Evolutionary conservation across 257 asterid species (phyloP).

Genomic region (Linaria vulgaris): DNA sequence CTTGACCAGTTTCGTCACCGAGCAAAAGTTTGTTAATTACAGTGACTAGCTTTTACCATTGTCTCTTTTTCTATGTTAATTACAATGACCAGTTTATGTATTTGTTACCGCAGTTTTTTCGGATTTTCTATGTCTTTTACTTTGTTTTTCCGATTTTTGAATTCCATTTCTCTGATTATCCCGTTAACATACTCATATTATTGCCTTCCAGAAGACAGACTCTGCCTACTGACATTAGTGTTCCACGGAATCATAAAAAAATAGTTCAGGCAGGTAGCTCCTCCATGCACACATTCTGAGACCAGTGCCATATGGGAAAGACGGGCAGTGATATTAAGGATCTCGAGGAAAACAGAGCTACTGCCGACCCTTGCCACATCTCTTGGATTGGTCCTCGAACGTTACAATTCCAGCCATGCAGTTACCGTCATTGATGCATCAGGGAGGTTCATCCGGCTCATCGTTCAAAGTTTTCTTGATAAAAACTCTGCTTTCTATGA

Average conservation of each 20-base stretch:
- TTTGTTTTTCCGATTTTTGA: no score
- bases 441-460: constrained; percentile 34
- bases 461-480: constrained; percentile 38
- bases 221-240: constrained; percentile 29
- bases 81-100: no score
- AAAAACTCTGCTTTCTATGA: constrained; percentile 49
- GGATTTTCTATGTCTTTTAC: no score
- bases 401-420: constrained; percentile 83
- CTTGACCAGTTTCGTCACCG: no score
- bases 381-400: constrained; percentile 50
- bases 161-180: no score
- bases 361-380: constrained; percentile 26
- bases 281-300: constrained; percentile 27
- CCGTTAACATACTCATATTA: constrained; percentile 27
- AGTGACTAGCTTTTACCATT: no score
- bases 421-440: constrained; percentile 71
- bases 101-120: no score
- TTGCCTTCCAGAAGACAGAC: constrained; percentile 37
- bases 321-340: constrained; percentile 28
- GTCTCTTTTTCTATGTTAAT: no score
- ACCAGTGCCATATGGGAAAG: constrained; percentile 34
- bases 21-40: no score
- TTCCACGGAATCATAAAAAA: constrained; percentile 28
- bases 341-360: constrained; percentile 30
- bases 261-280: constrained; percentile 28